These are phyloP conservation scores for Picea engelmannii DNA, from an alignment of 83 land plant species.

Conservation along the genomic window DNA sequence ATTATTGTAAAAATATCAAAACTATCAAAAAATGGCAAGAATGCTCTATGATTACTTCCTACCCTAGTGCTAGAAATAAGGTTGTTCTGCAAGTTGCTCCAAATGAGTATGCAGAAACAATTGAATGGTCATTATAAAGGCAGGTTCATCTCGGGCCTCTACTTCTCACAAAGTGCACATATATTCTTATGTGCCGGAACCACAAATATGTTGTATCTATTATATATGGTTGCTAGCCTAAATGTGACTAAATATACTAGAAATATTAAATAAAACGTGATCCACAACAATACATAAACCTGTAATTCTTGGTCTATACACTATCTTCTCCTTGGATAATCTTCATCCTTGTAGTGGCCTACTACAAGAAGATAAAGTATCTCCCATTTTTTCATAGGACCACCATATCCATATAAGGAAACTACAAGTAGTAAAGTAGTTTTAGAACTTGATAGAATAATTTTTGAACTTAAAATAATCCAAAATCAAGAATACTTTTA, in stretches of 20 bases:
- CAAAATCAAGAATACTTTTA: not conserved
- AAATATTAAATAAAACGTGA: not conserved
- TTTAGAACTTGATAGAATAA: not conserved
- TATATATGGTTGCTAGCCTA: not conserved
- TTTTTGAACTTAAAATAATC: not conserved
- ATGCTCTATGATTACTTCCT: no score
- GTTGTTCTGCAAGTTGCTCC: no score
- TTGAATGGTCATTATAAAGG: no score
- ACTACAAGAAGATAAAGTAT: slow-evolving; percentile 83
- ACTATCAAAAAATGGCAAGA: no score
- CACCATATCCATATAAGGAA: slow-evolving; percentile 42
- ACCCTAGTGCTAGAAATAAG: no score
- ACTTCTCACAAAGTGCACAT: no score
- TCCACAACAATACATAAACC: slow-evolving; percentile 37
- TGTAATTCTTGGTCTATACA: slow-evolving; percentile 68
- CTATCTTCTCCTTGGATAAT: slow-evolving; percentile 70
- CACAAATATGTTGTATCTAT: not conserved
- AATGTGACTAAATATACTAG: not conserved
- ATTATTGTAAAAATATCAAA: no score
- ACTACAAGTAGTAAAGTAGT: slow-evolving; percentile 40
- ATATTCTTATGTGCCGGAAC: no score
- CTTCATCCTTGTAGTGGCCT: slow-evolving; percentile 76
- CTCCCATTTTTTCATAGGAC: slow-evolving; percentile 62
- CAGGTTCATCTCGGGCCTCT: no score
- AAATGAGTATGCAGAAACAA: no score